phyloP scores from a whole-genome alignment of 2,329 filamentous ascomycete genomes.

The Chaetomium globosum region DNA sequence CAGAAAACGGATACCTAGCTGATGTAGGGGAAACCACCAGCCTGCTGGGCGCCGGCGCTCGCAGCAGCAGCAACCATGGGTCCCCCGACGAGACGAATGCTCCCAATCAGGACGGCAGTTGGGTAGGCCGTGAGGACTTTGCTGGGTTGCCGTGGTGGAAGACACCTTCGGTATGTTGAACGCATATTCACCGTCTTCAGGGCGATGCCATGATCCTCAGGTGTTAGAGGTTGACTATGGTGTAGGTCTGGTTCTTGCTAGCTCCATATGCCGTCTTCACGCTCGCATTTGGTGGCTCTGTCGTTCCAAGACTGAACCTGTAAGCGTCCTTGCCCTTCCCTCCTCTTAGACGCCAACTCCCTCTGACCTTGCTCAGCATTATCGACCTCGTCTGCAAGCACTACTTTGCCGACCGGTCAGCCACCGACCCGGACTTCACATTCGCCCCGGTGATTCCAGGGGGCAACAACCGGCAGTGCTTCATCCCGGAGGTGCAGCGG shows the following conservation, averaged over 20 bases:
- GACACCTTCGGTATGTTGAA: conserved; percentile 59
- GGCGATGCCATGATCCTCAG: no score
- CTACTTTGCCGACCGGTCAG: conserved; percentile 72
- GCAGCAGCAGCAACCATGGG: conserved; percentile 29
- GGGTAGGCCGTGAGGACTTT: conserved; percentile 61
- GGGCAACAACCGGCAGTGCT: conserved; percentile 76
- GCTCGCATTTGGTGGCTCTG: conserved; percentile 79
- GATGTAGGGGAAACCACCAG: conserved; percentile 29
- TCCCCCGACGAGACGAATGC: conserved; percentile 17
- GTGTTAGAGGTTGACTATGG: not conserved
- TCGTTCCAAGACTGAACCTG: conserved; percentile 86
- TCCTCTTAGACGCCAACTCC: not conserved
- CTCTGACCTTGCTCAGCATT: conserved; percentile 52
- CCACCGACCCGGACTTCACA: conserved; percentile 60
- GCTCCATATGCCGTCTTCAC: conserved; percentile 80
- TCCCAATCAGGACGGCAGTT: conserved; percentile 41
- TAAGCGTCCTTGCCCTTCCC: conserved; percentile 42
- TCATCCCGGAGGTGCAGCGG: conserved; percentile 74
- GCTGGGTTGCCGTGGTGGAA: conserved; percentile 63
- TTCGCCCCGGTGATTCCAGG: conserved; percentile 68
- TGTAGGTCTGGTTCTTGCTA: conserved; percentile 79
- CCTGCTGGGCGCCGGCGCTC: conserved; percentile 44
- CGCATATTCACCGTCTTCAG: not conserved
- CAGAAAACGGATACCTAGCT: not conserved
- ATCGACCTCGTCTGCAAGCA: conserved; percentile 79